These are phyloP conservation scores for Solanum tarijense DNA, from an alignment of 257 asterid genomes.

Conservation along the genomic window DNA sequence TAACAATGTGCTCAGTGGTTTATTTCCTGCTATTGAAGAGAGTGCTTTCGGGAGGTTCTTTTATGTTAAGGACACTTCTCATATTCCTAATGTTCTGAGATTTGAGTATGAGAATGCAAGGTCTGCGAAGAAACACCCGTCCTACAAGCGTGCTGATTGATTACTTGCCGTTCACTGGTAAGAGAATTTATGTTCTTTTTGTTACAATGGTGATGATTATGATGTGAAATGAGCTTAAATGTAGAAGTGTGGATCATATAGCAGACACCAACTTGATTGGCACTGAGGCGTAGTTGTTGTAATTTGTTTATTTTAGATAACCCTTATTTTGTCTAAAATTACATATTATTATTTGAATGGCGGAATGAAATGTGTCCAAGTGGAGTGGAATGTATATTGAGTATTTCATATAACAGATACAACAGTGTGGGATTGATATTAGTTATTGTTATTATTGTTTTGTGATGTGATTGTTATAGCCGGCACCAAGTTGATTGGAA, in stretches of 20 bases:
- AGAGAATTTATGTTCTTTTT: not conserved
- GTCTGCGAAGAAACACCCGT: constrained; percentile 61
- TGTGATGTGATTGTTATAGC: not conserved
- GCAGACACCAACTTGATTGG: not conserved
- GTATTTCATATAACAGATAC: not conserved
- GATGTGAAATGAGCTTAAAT: not conserved
- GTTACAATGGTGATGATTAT: not conserved
- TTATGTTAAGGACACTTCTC: constrained; percentile 76
- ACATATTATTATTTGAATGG: not conserved
- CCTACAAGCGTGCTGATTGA: constrained; percentile 59
- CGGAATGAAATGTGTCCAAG: not conserved
- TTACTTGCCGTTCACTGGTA: not conserved
- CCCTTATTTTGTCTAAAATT: not conserved
- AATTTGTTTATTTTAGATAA: not conserved
- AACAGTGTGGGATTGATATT: not conserved
- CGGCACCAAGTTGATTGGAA: not conserved
- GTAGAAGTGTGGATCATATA: not conserved
- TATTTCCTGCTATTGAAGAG: constrained; percentile 70
- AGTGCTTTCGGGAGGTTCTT: constrained; percentile 38
- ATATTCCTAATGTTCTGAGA: constrained; percentile 66
- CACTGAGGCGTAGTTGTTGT: not conserved
- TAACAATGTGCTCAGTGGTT: constrained; percentile 37
- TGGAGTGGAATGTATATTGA: not conserved
- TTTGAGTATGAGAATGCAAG: constrained; percentile 81
- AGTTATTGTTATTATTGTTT: not conserved